These are phyloP conservation scores for Dentipellis fragilis DNA, from an alignment of 768 basidiomycete genomes.

Conservation along the genomic window DNA sequence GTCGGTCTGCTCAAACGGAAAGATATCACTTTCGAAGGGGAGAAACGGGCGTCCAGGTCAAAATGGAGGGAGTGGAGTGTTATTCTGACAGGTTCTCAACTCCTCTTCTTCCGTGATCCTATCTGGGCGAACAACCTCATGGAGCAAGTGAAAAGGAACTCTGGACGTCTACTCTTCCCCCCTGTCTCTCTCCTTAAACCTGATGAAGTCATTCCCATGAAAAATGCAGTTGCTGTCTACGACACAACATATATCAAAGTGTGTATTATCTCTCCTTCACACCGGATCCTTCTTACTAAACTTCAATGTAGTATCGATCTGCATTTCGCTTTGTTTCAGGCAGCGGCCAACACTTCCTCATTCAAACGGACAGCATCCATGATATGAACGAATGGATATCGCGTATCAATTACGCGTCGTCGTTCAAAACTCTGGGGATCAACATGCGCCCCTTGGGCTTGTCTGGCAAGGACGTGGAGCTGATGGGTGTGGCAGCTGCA, in stretches of 20 bases:
- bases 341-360: conserved; percentile 71
- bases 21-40: conserved; percentile 66
- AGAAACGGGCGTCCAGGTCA: conserved; percentile 62
- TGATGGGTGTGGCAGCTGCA: conserved; percentile 81
- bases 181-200: conserved; percentile 48
- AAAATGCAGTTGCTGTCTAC: conserved; percentile 68
- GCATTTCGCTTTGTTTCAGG: conserved; percentile 72
- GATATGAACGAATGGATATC: conserved; percentile 89
- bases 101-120: conserved; percentile 80
- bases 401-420: conserved; percentile 86
- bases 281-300: background rate
- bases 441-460: conserved; percentile 70
- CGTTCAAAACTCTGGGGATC: conserved; percentile 80
- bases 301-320: conserved; percentile 22
- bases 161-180: conserved; percentile 27
- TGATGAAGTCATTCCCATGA: conserved; percentile 77
- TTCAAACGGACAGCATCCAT: conserved; percentile 57
- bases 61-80: conserved; percentile 89
- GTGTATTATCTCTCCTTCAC: conserved; percentile 13
- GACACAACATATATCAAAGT: conserved; percentile 77
- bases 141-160: conserved; percentile 28
- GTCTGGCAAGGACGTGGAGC: conserved; percentile 58
- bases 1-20: conserved; percentile 75
- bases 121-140: conserved; percentile 41
- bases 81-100: conserved; percentile 80